Base-by-base conservation (phyloP, 1,284 basidiomycete genomes). In the Pseudozyma hubeiensis region DNA sequence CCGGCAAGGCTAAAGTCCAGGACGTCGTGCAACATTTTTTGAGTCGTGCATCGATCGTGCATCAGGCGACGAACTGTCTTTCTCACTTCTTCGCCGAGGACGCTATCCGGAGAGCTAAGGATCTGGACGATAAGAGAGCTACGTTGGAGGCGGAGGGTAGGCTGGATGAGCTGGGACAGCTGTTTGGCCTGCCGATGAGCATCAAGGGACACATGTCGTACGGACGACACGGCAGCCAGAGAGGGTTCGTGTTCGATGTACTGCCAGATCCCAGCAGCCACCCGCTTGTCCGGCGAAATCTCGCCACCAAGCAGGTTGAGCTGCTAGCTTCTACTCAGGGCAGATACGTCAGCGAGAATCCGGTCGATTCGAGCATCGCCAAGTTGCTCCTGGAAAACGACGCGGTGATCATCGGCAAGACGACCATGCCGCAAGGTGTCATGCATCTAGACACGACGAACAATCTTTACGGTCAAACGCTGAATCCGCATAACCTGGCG, bases 381-480 rank as follows among this genome's bases (percentile, higher is more conserved):
- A 11, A 34, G 13, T 35, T 65, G 31, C 53, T 79, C 2, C 53
- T 71, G 2, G 49, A 63, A 5, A 57, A 60, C 24, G 77, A 74
- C 35, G 75, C 64, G 1, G 66, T 79, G 17, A 69, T 79, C 47
- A 53, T 72, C 19, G 60, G 56, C 47, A 79, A 79, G 61, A 79
- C 77, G 11, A 71, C 63, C 29, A 77, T 79, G 77, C 77, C 77
- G 0, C 72, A 78, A 48, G 67, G 64, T n/a, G 45, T 80, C 31
- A 78, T 80, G 78, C 77, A 78, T 40, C 57, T 80, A 19, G 78
- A 80, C 24, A 75, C 75, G 5, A 39, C 56, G 7, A 74, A 49
- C 64, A 72, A 74, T 39, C 48, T 77, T 16, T 75, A 72, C 45
- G 78, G 78, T 17, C 74, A 72, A 44, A 79, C 76, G 35, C 48